Percentiles rank a stretch among this genome's conserved stretches.
Conservation (phyloP, 345 rosid species). For the Hibiscus trionum region DNA sequence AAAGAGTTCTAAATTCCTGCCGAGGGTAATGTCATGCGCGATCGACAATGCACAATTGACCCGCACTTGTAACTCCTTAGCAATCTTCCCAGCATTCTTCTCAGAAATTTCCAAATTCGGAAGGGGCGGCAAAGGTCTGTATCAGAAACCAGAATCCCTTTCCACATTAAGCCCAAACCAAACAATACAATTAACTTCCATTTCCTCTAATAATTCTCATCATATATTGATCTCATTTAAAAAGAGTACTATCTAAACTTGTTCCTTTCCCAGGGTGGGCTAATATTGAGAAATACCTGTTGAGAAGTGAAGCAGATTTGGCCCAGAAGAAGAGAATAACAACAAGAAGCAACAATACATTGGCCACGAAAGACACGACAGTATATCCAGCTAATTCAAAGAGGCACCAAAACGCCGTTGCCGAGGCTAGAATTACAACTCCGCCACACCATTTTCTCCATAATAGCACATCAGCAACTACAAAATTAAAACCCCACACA, state of each 20-base stretch:
- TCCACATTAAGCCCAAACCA: background rate
- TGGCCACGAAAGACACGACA: constrained; percentile 60
- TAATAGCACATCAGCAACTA: constrained; percentile 77
- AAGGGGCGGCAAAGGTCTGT: constrained; percentile 86
- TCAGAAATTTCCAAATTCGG: constrained; percentile 85
- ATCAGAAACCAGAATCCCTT: constrained; percentile 13
- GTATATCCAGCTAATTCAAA: constrained; percentile 80
- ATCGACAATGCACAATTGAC: constrained; percentile 49
- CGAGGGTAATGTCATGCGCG: constrained; percentile 64
- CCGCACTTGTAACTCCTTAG: constrained; percentile 45
- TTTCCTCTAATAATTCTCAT: background rate
- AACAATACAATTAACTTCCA: background rate
- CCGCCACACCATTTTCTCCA: constrained; percentile 71
- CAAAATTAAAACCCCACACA: background rate
- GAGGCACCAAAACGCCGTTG: constrained; percentile 60
- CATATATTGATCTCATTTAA: background rate
- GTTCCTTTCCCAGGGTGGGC: background rate
- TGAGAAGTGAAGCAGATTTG: constrained; percentile 90
- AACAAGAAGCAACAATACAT: constrained; percentile 68
- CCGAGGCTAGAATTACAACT: constrained; percentile 33
- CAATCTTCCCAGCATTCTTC: constrained; percentile 41
- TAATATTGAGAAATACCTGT: constrained; percentile 40
- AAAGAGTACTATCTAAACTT: background rate
- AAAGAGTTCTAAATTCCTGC: constrained; percentile 52
- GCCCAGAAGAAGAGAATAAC: constrained; percentile 87